Conservation (phyloP, 2,329 filamentous ascomycete species). For the Paramyrothecium roridum region DNA sequence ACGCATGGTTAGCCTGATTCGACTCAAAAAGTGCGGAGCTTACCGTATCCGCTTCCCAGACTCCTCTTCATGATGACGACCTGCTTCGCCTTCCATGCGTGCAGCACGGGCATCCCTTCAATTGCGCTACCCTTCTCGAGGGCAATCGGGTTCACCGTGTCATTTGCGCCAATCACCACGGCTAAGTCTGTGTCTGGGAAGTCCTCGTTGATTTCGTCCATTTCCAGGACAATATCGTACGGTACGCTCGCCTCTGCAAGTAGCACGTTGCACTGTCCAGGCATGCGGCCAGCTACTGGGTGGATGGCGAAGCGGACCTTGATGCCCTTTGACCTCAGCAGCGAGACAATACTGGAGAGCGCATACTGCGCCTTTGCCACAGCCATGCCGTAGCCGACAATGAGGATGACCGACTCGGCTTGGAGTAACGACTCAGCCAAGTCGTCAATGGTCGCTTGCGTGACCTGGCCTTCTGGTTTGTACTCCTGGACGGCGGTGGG, state of each 20-base stretch:
- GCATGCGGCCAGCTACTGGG: conserved; percentile 88
- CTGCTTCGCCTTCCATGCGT: conserved; percentile 92
- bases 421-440: conserved; percentile 72
- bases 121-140: conserved; percentile 80
- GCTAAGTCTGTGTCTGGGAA: conserved; percentile 83
- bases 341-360: conserved; percentile 75
- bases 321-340: conserved; percentile 71
- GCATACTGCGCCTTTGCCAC: conserved; percentile 92
- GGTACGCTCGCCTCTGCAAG: conserved; percentile 85
- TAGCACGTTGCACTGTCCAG: conserved; percentile 87
- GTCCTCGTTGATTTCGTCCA: conserved; percentile 96
- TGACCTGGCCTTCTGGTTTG: conserved; percentile 78
- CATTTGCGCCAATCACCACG: conserved; percentile 87
- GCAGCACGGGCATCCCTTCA: conserved; percentile 87
- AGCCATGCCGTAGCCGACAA: conserved; percentile 92
- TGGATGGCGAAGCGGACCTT: conserved; percentile 89
- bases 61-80: conserved; percentile 92
- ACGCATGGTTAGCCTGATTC: conserved; percentile 12
- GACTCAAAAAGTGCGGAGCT: conserved; percentile 23
- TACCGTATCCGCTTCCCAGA: conserved; percentile 83
- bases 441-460: conserved; percentile 76
- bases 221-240: conserved; percentile 89
- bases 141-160: conserved; percentile 89
- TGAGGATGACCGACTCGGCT: conserved; percentile 82
- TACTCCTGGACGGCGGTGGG: conserved; percentile 57